phyloP scores from a whole-genome alignment of 2,329 filamentous ascomycete genomes.

The Neonectria sp. region DNA sequence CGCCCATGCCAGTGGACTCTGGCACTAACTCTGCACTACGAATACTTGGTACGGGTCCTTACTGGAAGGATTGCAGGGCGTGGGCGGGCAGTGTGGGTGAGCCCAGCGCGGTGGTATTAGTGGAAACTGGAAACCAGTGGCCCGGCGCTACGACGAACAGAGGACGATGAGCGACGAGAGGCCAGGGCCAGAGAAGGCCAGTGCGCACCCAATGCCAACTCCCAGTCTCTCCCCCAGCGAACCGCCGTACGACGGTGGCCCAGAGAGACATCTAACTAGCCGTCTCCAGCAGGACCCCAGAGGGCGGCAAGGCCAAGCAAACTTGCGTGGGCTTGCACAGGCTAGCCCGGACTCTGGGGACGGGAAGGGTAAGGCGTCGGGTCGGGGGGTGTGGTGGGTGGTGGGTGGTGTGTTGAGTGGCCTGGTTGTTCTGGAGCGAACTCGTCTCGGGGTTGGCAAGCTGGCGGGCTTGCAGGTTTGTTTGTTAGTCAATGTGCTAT shows the following conservation, averaged over 20 bases:
- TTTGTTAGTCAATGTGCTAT: not conserved
- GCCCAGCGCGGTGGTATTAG: constrained; percentile 46
- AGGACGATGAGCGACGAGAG: constrained; percentile 36
- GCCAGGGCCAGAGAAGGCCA: constrained; percentile 30
- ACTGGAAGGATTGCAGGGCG: constrained; percentile 12
- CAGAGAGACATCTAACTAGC: constrained; percentile 9
- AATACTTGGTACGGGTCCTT: not conserved
- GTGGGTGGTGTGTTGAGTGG: constrained; percentile 15
- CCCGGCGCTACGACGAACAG: constrained; percentile 44
- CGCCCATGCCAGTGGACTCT: not conserved
- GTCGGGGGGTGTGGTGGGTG: constrained; percentile 26
- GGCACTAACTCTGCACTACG: constrained; percentile 10
- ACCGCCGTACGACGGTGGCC: constrained; percentile 37
- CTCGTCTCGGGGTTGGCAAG: not conserved
- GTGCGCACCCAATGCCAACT: constrained; percentile 34
- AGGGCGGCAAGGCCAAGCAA: constrained; percentile 36
- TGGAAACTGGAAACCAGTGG: constrained; percentile 41
- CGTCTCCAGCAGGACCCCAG: constrained; percentile 23
- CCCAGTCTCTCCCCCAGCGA: constrained; percentile 14
- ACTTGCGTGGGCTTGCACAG: constrained; percentile 17
- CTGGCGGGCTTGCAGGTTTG: not conserved
- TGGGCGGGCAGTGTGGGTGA: constrained; percentile 28
- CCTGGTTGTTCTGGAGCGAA: constrained; percentile 17
- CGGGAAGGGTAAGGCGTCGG: constrained; percentile 44
- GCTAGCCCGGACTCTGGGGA: constrained; percentile 40